Evolutionary conservation across 2,329 filamentous ascomycete species (phyloP).

Genomic region (Colletotrichum chrysophilum): DNA sequence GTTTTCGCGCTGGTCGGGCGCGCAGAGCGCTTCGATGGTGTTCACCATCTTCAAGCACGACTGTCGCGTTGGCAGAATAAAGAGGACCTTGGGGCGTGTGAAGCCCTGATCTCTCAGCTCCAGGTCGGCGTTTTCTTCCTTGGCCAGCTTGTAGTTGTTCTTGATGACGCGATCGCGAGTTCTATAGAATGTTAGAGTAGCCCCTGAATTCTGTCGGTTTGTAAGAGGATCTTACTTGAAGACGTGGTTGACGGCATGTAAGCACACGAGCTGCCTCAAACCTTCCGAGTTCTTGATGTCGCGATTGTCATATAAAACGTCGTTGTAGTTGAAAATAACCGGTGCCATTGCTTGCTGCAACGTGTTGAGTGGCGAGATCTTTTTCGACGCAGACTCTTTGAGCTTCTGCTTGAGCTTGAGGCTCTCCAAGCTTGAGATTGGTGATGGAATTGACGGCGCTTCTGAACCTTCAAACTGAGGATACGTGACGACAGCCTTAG

Average conservation of each 20-base stretch:
- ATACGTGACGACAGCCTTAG: constrained; percentile 51
- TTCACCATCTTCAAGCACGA: constrained; percentile 82
- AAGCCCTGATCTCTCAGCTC: constrained; percentile 94
- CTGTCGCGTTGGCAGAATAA: constrained; percentile 87
- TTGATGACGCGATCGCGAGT: constrained; percentile 92
- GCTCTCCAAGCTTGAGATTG: constrained; percentile 45
- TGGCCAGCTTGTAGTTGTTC: constrained; percentile 81
- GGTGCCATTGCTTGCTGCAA: constrained; percentile 71
- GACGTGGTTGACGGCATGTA: constrained; percentile 91
- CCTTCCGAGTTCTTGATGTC: constrained; percentile 70
- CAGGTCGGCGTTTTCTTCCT: constrained; percentile 68
- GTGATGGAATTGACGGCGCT: constrained; percentile 35
- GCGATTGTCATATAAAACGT: constrained; percentile 78
- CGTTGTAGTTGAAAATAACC: constrained; percentile 81
- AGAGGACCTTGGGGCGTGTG: constrained; percentile 89
- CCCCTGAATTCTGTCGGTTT: background rate
- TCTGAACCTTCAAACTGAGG: constrained; percentile 45
- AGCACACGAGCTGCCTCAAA: constrained; percentile 74
- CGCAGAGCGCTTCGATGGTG: constrained; percentile 75
- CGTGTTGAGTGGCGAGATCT: constrained; percentile 62
- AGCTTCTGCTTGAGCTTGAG: constrained; percentile 76
- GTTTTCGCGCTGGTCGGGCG: constrained; percentile 93
- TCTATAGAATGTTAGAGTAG: constrained; percentile 40
- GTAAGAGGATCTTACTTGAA: constrained; percentile 67
- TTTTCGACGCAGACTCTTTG: constrained; percentile 55